These are phyloP conservation scores for Neofusicoccum ribis DNA, from an alignment of 2,329 filamentous ascomycete genomes.

Conservation along the genomic window DNA sequence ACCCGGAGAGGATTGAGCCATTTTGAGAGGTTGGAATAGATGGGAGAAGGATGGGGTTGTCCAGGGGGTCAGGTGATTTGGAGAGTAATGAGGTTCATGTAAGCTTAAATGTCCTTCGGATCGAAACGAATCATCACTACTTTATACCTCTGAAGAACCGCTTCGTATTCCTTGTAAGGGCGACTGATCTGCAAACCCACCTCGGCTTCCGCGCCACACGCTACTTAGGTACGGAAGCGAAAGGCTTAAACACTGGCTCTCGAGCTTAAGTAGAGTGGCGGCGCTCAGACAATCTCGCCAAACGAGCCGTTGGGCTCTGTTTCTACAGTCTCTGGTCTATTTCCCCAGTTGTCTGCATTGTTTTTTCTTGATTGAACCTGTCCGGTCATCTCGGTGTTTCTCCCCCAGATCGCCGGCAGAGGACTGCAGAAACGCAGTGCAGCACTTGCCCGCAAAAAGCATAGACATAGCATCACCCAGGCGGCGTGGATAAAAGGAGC, in stretches of 20 bases:
- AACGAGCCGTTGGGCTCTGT: no score
- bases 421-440: no score
- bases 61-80: not conserved
- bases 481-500: no score
- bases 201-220: not conserved
- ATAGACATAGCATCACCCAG: no score
- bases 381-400: no score
- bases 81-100: not conserved
- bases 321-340: no score
- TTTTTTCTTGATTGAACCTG: no score
- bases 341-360: no score
- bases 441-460: no score
- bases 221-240: not conserved
- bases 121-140: not conserved
- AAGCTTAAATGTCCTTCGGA: not conserved
- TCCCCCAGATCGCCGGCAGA: no score
- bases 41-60: not conserved
- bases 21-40: not conserved
- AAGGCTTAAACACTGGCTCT: not conserved
- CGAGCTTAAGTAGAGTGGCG: no score
- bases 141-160: not conserved
- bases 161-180: not conserved
- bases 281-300: no score
- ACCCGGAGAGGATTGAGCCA: not conserved
- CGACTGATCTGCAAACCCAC: not conserved